A percentile compares a stretch with the other conserved stretches of the same genome.
Evolutionary conservation across 768 basidiomycete genomes (phyloP).

Genomic region (Suillus hirtellus): DNA sequence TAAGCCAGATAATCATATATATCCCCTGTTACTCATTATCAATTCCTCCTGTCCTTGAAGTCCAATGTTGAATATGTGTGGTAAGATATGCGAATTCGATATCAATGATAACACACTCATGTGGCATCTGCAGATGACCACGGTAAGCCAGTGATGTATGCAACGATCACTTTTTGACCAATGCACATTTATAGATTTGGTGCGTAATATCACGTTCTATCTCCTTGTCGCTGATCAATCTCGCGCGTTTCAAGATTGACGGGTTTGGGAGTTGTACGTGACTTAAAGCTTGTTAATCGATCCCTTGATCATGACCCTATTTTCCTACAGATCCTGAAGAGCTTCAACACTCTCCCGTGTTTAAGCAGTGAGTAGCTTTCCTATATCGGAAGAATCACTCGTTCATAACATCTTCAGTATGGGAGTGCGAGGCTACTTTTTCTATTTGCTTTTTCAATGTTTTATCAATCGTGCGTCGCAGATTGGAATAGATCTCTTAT

Average conservation of each 20-base stretch:
- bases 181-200: conserved; percentile 43
- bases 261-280: conserved; percentile 80
- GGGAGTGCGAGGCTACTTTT: conserved; percentile 86
- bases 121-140: conserved; percentile 63
- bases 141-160: conserved; percentile 43
- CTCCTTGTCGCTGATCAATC: neutral
- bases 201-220: conserved; percentile 27
- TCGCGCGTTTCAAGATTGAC: conserved; percentile 56
- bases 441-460: conserved; percentile 92
- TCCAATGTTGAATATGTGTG: conserved; percentile 87
- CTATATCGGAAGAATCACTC: neutral
- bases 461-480: conserved; percentile 69
- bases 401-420: conserved; percentile 47
- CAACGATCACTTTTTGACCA: conserved; percentile 10
- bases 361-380: conserved; percentile 50
- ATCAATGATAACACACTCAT: conserved; percentile 2
- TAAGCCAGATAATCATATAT: conserved; percentile 3
- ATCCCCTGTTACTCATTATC: conserved; percentile 8
- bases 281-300: neutral
- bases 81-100: conserved; percentile 38
- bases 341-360: conserved; percentile 70
- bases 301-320: conserved; percentile 9
- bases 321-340: conserved; percentile 71
- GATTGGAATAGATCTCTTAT: conserved; percentile 10
- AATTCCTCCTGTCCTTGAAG: conserved; percentile 35